Evolutionary conservation across 1,284 basidiomycete species (phyloP), one percentile per base, ranked within the genome.

Genomic region (Porodaedalea pini): DNA sequence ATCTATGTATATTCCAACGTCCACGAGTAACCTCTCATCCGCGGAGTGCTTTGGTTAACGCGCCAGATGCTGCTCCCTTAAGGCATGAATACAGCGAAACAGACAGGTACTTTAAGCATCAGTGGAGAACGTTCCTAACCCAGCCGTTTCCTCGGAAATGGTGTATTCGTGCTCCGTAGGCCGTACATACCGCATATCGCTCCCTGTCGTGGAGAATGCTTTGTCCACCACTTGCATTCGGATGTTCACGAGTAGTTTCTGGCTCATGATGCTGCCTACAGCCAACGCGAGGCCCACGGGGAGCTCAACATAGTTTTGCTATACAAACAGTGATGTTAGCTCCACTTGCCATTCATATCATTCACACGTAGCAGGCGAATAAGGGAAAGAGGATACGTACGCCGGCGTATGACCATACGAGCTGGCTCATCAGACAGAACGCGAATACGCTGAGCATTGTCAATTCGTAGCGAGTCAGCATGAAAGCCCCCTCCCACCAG

Each of bases 241-340:
- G 31, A 55, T 29, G 15, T 52, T 57, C 8, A 57, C 15, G 2
- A 57, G 39, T 5, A 52, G 43, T n/a, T 39, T 13, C 50, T 57
- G 56, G 41, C 56, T 57, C 49, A 57, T 57, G 41, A 57, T 57
- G 15, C 56, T 57, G 2, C 29, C 41, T n/a, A 52, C 21, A 13
- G 50, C 49, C 4, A 57, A 6, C 15, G 56, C 17, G 31, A 52
- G 13, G n/a, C 56, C 50, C 8, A 57, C 29, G 27, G 56, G 50
- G 1, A 57, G 17, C 25, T 57, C 56, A 21, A 57, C 34, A 29
- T 45, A 52, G 5, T 52, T 21, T 11, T 23, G 36, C 37, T 53
- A 53, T 21, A 15, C 32, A 13, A 34, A n/a, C 8, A 32, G 19
- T 21, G n/a, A 17, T 34, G 29, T n/a, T 31, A 29, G 17, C 15